Evolutionary conservation across 192 early-diverging fungal species (phyloP), one percentile per base, ranked within the genome.

Genomic region (Coemansia sp.): DNA sequence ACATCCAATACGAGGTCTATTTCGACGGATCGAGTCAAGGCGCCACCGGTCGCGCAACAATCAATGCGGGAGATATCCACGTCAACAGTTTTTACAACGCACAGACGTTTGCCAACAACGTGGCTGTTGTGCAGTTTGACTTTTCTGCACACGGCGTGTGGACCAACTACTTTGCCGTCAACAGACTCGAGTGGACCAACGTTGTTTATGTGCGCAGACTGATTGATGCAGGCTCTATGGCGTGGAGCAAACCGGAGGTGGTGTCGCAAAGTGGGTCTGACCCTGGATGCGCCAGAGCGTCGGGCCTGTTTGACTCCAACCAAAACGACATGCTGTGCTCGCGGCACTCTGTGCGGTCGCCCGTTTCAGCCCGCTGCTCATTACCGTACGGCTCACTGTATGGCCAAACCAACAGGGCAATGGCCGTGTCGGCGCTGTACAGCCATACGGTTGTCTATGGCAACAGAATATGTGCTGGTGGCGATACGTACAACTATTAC

Each of bases 361-460:
- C 22, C 12, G 11, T 29, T 15, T 50, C 46, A 15, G 26, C 26
- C 46, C 46, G 32, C 4, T 73, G 70, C 33, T 55, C 54, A 17
- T 42, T 73, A 35, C 70, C 70, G 4, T 73, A 73, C 18, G 70
- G 70, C 17, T 53, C 64, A 0, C 29, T 63, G 0, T 73, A 73
- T 40, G 70, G 64, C 39, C 29, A 61, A 10, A 36, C 53, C 7
- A 52, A 42, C 14, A 11, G 32, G 11, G 53, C 50, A 0, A 58
- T 65, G 53, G 70, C 55, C 9, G 44, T 66, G 24, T 60, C 62
- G 0, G 70, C 50, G 0, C 43, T 73, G 10, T 66, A 73, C 35
- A 67, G 64, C 41, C 65, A 73, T 36, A 53, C 55, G 0, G 46
- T 65, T 1, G 48, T 59, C 5, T 62, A 62, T 8, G 60, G 53